phyloP scores from a whole-genome alignment of 176 grass and related monocot genomes.

The Alloteropsis semialata region DNA sequence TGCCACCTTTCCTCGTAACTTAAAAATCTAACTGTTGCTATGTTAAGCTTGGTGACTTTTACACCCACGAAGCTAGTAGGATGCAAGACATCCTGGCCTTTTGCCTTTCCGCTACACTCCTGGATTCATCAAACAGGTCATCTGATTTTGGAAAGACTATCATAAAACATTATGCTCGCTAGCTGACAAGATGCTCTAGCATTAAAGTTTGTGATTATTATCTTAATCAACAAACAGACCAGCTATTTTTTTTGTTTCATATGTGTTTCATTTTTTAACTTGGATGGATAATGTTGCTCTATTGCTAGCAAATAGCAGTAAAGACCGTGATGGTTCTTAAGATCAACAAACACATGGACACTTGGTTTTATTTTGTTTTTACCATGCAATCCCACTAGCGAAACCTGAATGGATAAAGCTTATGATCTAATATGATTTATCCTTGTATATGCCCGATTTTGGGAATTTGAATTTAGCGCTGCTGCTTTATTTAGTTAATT shows the following conservation, averaged over 20 bases:
- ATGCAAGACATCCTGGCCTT: background rate
- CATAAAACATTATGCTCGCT: background rate
- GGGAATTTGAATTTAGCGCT: background rate
- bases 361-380: background rate
- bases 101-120: background rate
- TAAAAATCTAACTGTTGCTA: background rate
- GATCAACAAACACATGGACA: background rate
- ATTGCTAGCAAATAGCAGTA: background rate
- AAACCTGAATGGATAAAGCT: background rate
- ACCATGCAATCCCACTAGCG: background rate
- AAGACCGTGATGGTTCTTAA: background rate
- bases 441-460: background rate
- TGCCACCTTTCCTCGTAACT: background rate
- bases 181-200: background rate
- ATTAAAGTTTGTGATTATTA: slow-evolving; percentile 8
- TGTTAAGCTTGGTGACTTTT: background rate
- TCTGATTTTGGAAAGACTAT: background rate
- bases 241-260: background rate
- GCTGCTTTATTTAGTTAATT: background rate
- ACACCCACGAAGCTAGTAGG: background rate
- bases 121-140: background rate
- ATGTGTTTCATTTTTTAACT: background rate
- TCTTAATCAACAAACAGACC: background rate
- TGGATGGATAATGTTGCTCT: background rate
- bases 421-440: background rate